Conservation (phyloP, 2,329 filamentous ascomycete genomes). For the Fusarium penzigii region DNA sequence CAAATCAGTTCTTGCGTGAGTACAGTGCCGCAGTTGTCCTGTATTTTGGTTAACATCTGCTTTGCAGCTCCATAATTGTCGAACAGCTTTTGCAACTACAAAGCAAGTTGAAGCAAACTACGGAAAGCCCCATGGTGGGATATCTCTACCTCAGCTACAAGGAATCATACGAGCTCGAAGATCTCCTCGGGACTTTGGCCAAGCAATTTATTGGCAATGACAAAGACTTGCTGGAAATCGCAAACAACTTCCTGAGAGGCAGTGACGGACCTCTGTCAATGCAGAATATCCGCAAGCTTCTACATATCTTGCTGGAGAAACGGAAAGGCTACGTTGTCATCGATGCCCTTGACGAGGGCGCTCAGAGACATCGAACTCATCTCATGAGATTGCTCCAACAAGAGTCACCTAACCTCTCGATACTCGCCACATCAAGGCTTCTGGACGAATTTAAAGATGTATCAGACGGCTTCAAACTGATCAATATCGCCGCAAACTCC, state of each 20-base stretch:
- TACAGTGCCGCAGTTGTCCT: neutral
- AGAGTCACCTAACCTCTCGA: too few species aligned
- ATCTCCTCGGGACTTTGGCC: neutral
- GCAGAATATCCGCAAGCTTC: too few species aligned
- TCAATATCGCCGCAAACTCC: too few species aligned
- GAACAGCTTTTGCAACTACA: neutral
- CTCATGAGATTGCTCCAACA: too few species aligned
- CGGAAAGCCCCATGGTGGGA: neutral
- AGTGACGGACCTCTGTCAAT: too few species aligned
- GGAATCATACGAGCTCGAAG: neutral
- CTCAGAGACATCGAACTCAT: too few species aligned
- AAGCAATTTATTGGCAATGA: neutral
- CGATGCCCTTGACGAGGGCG: too few species aligned
- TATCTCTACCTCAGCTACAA: neutral
- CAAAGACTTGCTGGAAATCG: neutral
- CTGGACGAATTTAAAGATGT: too few species aligned
- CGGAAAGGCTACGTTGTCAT: too few species aligned
- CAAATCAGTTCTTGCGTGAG: neutral
- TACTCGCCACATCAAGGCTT: too few species aligned
- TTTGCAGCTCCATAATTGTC: neutral
- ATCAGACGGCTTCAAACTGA: too few species aligned
- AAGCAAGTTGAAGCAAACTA: neutral
- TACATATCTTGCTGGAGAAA: too few species aligned
- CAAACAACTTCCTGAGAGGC: neutral
- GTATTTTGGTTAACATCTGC: neutral